A percentile compares a stretch with the other conserved stretches of the same genome.
Evolutionary conservation across 257 asterid species (phyloP).

Genomic region (Solanum pimpinellifolium): DNA sequence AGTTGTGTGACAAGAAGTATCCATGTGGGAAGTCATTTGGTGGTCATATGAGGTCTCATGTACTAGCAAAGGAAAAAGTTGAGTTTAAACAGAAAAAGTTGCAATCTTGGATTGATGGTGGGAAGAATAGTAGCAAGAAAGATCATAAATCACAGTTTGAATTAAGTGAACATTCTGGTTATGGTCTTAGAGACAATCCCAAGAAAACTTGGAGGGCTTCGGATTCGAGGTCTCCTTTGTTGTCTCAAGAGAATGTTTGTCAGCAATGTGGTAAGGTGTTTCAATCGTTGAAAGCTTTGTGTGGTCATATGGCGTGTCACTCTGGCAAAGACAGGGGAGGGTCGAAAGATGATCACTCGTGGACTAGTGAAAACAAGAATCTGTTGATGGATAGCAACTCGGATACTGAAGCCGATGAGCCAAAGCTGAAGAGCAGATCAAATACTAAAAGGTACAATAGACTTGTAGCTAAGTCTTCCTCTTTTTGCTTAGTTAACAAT

Average conservation of each 20-base stretch:
- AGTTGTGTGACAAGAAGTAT: slow-evolving; percentile 55
- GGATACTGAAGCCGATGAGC: slow-evolving; percentile 54
- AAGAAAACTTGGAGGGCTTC: slow-evolving; percentile 74
- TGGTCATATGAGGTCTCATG: slow-evolving; percentile 89
- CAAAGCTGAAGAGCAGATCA: slow-evolving; percentile 28
- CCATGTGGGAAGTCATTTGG: slow-evolving; percentile 85
- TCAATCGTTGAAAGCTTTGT: slow-evolving; percentile 80
- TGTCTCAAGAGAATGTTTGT: slow-evolving; percentile 54
- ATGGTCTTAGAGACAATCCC: slow-evolving; percentile 80
- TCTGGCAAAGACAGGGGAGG: slow-evolving; percentile 53
- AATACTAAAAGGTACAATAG: slow-evolving; percentile 42
- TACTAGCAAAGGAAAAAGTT: slow-evolving; percentile 27
- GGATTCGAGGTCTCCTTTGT: slow-evolving; percentile 38
- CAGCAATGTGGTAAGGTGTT: slow-evolving; percentile 94
- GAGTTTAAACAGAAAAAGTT: slow-evolving; percentile 25
- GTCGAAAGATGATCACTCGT: slow-evolving; percentile 59
- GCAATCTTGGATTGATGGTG: slow-evolving; percentile 14
- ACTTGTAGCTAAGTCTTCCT: slow-evolving; percentile 26
- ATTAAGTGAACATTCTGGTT: slow-evolving; percentile 39
- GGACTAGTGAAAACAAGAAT: slow-evolving; percentile 70
- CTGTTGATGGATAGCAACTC: slow-evolving; percentile 43
- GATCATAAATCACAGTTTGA: slow-evolving; percentile 20
- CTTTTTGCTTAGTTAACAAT: slow-evolving; percentile 28
- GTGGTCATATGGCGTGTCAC: slow-evolving; percentile 99
- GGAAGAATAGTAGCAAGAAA: not conserved